Percentiles rank a stretch among this genome's conserved stretches.
Evolutionary conservation across 75 land plant species (phyloP).

Genomic region (Cunninghamia lanceolata): DNA sequence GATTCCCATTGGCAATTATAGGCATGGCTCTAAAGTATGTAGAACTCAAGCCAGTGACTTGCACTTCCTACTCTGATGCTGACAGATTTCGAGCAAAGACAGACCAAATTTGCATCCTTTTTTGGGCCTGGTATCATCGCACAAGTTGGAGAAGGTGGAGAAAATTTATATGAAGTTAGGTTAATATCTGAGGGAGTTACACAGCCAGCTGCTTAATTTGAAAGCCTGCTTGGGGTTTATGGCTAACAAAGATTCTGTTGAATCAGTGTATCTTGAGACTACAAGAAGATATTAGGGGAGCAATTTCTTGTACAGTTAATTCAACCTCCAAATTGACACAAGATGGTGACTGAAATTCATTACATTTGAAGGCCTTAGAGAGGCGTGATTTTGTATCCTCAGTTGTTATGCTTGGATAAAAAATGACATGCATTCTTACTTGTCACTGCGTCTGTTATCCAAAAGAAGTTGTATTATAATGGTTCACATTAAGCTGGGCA

Average conservation of each 20-base stretch:
- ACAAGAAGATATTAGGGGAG: neutral
- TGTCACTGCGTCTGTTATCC: neutral
- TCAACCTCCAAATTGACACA: neutral
- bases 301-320: neutral
- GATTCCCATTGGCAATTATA: constrained; percentile 95
- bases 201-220: neutral
- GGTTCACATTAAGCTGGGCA: neutral
- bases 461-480: neutral
- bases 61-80: constrained; percentile 88
- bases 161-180: constrained; percentile 37
- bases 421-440: neutral
- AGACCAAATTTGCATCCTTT: no score
- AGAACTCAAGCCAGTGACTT: constrained; percentile 95
- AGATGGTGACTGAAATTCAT: neutral
- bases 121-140: no score
- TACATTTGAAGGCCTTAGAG: neutral
- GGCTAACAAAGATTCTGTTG: neutral
- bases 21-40: constrained; percentile 99
- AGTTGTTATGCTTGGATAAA: neutral
- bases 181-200: constrained; percentile 22
- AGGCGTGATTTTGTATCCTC: neutral
- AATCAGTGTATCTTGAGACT: neutral
- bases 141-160: constrained; percentile 32
- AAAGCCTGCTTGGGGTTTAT: neutral
- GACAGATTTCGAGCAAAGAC: no score